These are phyloP conservation scores for Arachnopeziza araneosa DNA, from an alignment of 2,329 filamentous ascomycete species.

Conservation along the genomic window DNA sequence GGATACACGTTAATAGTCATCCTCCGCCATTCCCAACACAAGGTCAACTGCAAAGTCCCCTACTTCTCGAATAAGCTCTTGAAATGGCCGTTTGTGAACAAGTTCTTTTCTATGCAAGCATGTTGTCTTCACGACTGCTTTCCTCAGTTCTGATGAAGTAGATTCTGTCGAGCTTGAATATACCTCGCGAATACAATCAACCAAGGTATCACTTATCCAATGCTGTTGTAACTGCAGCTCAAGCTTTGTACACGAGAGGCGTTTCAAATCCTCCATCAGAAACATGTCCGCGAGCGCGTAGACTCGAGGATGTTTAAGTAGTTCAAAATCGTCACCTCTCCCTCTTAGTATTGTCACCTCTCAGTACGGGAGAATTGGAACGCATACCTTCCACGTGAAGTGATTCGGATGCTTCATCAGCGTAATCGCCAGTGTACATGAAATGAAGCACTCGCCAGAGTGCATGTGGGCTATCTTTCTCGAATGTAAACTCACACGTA, in stretches of 20 bases:
- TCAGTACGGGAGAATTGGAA: background rate
- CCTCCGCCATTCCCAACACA: constrained; percentile 1
- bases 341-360: constrained; percentile 7
- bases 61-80: constrained; percentile 14
- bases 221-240: constrained; percentile 11
- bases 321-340: constrained; percentile 10
- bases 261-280: constrained; percentile 12
- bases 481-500: constrained; percentile 12
- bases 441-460: constrained; percentile 17
- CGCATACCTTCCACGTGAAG: constrained; percentile 12
- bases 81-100: constrained; percentile 11
- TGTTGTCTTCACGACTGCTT: constrained; percentile 4
- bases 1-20: too few species aligned
- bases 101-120: constrained; percentile 6
- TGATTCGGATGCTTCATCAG: constrained; percentile 10
- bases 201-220: constrained; percentile 15
- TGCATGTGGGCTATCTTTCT: constrained; percentile 18
- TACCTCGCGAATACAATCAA: constrained; percentile 14
- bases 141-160: constrained; percentile 2
- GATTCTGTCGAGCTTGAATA: constrained; percentile 6
- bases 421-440: constrained; percentile 19
- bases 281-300: constrained; percentile 14
- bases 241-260: constrained; percentile 10
- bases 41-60: constrained; percentile 16
- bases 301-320: constrained; percentile 15